phyloP scores from a whole-genome alignment of 305 asterid genomes.

The Fraxinus albicans region DNA sequence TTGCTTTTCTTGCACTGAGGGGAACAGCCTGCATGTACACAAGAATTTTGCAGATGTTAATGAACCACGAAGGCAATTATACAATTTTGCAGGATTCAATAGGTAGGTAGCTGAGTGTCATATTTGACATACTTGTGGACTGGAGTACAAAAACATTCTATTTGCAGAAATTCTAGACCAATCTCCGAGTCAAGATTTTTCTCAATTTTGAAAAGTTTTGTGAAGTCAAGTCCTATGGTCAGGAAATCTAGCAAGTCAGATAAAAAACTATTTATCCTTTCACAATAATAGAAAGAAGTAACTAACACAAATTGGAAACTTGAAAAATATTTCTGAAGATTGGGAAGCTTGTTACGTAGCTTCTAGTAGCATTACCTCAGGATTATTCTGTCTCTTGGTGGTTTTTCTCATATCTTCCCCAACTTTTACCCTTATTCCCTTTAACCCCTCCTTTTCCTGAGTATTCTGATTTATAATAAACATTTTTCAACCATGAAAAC shows the following conservation, averaged over 20 bases:
- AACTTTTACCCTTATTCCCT: neutral
- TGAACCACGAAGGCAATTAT: neutral
- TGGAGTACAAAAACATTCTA: neutral
- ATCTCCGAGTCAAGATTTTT: neutral
- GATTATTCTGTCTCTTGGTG: neutral
- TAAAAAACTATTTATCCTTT: neutral
- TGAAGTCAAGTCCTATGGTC: neutral
- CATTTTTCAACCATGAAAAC: neutral
- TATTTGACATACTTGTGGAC: neutral
- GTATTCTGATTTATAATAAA: neutral
- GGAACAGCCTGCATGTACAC: conserved; percentile 78
- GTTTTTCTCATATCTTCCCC: neutral
- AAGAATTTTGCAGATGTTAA: neutral
- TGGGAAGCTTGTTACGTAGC: neutral
- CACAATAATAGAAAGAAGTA: neutral
- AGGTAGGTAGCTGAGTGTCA: neutral
- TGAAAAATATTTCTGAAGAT: neutral
- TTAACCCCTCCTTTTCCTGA: neutral
- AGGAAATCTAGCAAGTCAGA: neutral
- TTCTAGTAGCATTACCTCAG: neutral
- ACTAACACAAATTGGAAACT: neutral
- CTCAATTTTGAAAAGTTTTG: neutral
- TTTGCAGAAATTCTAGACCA: neutral
- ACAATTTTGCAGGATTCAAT: neutral
- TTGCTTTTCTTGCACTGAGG: conserved; percentile 79